Percentiles rank a stretch among this genome's conserved stretches.
Conservation (phyloP, 441 rosid genomes). For the Gossypium aridum region DNA sequence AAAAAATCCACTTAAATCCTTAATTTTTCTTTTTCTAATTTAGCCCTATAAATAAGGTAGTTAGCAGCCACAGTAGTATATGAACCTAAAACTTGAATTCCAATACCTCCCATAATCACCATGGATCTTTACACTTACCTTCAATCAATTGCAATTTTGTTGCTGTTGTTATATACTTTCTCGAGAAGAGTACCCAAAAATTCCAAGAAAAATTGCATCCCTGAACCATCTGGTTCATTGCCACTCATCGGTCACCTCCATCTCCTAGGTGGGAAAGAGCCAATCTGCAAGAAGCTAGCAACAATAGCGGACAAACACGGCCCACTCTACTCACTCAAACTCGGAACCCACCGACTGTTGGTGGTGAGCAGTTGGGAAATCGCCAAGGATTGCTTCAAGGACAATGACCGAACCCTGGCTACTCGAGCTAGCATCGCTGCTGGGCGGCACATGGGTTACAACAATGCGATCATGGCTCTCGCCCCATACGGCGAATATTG, state of each 20-base stretch:
- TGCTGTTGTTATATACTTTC: not conserved
- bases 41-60: no score
- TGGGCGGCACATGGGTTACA: conserved; percentile 46
- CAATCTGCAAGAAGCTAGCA: conserved; percentile 40
- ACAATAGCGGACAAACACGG: conserved; percentile 46
- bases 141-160: not conserved
- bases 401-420: conserved; percentile 41
- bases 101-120: not conserved
- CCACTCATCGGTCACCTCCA: conserved; percentile 63
- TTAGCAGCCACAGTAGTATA: no score
- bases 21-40: no score
- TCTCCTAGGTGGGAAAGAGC: conserved; percentile 30
- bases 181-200: not conserved
- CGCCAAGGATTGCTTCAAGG: conserved; percentile 40
- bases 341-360: conserved; percentile 27
- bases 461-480: conserved; percentile 38
- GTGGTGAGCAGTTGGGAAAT: conserved; percentile 38
- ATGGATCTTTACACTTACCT: not conserved
- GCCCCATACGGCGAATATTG: conserved; percentile 60
- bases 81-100: not conserved
- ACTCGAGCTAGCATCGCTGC: conserved; percentile 40
- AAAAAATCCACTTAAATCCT: no score
- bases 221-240: conserved; percentile 47
- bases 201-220: conserved; percentile 11
- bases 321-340: conserved; percentile 41